Conservation (phyloP, 305 asterid genomes). For the Rubia occidens region DNA sequence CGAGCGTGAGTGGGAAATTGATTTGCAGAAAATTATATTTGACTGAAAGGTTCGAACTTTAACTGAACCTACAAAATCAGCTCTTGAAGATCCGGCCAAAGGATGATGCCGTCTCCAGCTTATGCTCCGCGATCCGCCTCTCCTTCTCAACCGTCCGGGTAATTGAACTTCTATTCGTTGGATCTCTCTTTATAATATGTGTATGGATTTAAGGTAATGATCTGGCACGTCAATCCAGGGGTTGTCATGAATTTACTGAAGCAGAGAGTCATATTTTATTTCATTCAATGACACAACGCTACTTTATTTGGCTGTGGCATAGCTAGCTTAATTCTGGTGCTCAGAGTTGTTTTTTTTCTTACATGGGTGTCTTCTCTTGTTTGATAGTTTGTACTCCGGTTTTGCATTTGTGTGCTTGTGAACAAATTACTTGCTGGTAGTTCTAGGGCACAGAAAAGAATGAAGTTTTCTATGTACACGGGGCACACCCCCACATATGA, state of each 20-base stretch:
- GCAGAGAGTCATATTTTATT: not conserved
- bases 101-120: slow-evolving; percentile 82
- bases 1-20: no score
- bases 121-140: slow-evolving; percentile 77
- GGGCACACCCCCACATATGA: not conserved
- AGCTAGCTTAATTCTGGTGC: not conserved
- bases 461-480: slow-evolving; percentile 12
- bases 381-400: not conserved
- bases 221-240: not conserved
- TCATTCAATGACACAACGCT: not conserved
- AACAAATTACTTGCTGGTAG: not conserved
- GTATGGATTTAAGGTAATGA: not conserved
- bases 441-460: slow-evolving; percentile 4
- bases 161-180: slow-evolving; percentile 3
- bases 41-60: not conserved
- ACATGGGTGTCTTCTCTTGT: not conserved
- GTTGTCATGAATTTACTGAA: not conserved
- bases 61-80: slow-evolving; percentile 3
- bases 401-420: not conserved
- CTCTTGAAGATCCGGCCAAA: slow-evolving; percentile 8
- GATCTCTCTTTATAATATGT: not conserved
- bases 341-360: not conserved
- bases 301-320: not conserved
- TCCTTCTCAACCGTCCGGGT: slow-evolving; percentile 99
- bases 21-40: no score